These are phyloP conservation scores for Cystofilobasidium bisporidii DNA, from an alignment of 768 basidiomycete species.

Conservation along the genomic window DNA sequence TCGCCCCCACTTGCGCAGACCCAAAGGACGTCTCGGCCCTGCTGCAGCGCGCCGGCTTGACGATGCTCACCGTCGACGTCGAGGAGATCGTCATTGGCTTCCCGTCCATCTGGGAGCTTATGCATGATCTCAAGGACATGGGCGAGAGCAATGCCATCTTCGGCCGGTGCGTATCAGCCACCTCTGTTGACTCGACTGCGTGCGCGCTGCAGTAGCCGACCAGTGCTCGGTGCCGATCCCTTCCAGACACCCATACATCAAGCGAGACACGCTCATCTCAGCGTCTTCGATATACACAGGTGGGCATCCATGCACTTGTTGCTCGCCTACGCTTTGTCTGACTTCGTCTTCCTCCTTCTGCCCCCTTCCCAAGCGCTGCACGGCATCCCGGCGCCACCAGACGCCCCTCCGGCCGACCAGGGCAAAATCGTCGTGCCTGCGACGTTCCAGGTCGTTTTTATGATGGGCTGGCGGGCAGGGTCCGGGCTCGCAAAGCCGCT, in stretches of 20 bases:
- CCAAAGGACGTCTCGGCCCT: slow-evolving; percentile 88
- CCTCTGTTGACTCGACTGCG: too few species aligned
- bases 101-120: slow-evolving; percentile 90
- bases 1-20: slow-evolving; percentile 48
- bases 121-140: slow-evolving; percentile 91
- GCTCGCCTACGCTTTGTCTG: too few species aligned
- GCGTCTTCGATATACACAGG: slow-evolving; percentile 82
- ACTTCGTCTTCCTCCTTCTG: neutral
- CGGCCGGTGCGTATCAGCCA: slow-evolving; percentile 51
- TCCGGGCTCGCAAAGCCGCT: neutral
- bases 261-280: slow-evolving; percentile 77
- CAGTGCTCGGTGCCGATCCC: too few species aligned
- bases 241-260: slow-evolving; percentile 55
- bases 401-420: neutral
- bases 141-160: slow-evolving; percentile 88
- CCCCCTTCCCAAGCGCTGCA: slow-evolving; percentile 13
- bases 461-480: slow-evolving; percentile 48
- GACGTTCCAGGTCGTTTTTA: slow-evolving; percentile 91
- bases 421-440: slow-evolving; percentile 53
- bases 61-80: slow-evolving; percentile 82
- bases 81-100: slow-evolving; percentile 87
- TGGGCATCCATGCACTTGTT: slow-evolving; percentile 54
- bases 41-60: slow-evolving; percentile 84
- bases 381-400: slow-evolving; percentile 1
- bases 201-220: too few species aligned